A percentile compares a stretch with the other conserved stretches of the same genome.
phyloP scores from a whole-genome alignment of 345 rosid species.

The Hibiscus tridactylites region DNA sequence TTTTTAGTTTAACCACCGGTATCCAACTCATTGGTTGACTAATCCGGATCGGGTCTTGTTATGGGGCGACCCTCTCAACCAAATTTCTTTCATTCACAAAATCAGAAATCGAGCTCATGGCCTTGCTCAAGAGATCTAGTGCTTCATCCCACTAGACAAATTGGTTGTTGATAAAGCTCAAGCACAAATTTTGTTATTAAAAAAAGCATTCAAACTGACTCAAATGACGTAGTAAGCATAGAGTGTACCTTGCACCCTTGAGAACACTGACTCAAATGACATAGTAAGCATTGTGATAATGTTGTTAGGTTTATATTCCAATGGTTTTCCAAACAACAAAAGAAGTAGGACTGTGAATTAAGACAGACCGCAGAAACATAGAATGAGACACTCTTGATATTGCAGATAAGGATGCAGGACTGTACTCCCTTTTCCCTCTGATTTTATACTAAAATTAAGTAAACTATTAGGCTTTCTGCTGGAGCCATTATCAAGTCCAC shows the following conservation, averaged over 20 bases:
- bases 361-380: background rate
- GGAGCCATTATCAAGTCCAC: background rate
- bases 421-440: background rate
- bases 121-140: too few relatives aligned
- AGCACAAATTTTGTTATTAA: background rate
- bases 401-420: background rate
- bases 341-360: background rate
- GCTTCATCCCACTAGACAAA: too few relatives aligned
- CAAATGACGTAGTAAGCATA: too few relatives aligned
- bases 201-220: too few relatives aligned
- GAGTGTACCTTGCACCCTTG: conserved; percentile 84
- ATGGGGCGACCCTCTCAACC: too few relatives aligned
- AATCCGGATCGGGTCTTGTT: too few relatives aligned
- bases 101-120: too few relatives aligned
- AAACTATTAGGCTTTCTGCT: background rate
- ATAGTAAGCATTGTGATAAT: background rate
- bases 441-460: background rate
- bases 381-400: background rate
- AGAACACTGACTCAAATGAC: background rate
- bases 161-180: background rate
- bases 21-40: too few relatives aligned
- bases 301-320: background rate
- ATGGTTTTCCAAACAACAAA: background rate
- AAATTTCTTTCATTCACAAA: too few relatives aligned
- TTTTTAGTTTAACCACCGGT: too few relatives aligned